These are phyloP conservation scores for Saccharum officinarum DNA, from an alignment of 176 grass and related monocot genomes.

Conservation along the genomic window DNA sequence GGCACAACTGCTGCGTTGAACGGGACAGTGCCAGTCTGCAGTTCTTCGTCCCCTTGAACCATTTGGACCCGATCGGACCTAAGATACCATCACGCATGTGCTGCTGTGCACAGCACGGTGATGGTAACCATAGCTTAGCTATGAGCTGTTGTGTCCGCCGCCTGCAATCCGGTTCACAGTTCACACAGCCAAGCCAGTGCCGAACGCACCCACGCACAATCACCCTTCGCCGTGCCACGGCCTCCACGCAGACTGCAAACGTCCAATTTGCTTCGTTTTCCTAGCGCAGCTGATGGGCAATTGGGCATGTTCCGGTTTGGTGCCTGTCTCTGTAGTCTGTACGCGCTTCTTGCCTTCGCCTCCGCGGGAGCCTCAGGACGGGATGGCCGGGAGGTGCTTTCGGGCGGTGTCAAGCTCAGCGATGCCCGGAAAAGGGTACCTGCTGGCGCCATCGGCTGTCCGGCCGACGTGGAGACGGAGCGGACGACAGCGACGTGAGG, in stretches of 20 bases:
- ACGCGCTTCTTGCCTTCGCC: not conserved
- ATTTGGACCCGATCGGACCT: not conserved
- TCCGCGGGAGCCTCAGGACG: not conserved
- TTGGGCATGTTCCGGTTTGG: not conserved
- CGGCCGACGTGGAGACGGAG: not conserved
- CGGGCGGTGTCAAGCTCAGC: not conserved
- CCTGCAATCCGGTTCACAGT: not conserved
- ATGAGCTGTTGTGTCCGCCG: slow-evolving; percentile 8
- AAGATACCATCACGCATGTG: not conserved
- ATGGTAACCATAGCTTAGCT: not conserved
- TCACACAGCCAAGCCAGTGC: not conserved
- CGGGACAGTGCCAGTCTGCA: not conserved
- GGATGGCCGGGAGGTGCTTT: not conserved
- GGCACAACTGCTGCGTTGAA: too few species aligned
- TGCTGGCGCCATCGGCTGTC: not conserved
- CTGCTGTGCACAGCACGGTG: not conserved
- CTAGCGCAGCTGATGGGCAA: not conserved
- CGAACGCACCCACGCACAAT: not conserved
- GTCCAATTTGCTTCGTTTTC: not conserved
- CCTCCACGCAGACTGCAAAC: not conserved
- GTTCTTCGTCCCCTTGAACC: too few species aligned
- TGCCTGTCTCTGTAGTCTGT: not conserved
- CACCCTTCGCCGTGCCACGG: slow-evolving; percentile 6
- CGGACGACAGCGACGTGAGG: not conserved
- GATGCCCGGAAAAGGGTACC: not conserved